A percentile compares a stretch with the other conserved stretches of the same genome.
Conservation (phyloP, 805 yeast species). For the Yamadazyma kitorensis region DNA sequence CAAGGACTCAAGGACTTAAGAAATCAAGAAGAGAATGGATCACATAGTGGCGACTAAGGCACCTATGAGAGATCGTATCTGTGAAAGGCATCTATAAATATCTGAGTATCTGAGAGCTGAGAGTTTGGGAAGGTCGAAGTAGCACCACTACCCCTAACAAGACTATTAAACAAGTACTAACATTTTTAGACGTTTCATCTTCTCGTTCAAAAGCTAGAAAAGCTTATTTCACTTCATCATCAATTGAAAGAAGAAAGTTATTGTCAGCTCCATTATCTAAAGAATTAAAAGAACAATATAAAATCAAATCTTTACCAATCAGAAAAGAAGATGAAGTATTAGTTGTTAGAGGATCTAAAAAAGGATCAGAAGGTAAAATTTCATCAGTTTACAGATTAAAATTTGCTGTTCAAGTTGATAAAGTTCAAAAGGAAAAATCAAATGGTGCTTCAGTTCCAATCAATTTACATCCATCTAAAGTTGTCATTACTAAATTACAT, state of each 20-base stretch:
- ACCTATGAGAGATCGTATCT: no score
- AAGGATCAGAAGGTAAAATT: conserved; percentile 99
- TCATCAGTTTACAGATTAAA: conserved; percentile 98
- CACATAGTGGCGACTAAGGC: no score
- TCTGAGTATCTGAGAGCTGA: no score
- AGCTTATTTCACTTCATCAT: conserved; percentile 98
- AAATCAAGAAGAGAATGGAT: no score
- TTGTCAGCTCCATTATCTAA: conserved; percentile 98
- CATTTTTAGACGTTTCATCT: conserved; percentile 85
- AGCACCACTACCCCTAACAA: no score
- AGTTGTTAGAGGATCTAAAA: conserved; percentile 98
- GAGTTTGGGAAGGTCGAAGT: no score
- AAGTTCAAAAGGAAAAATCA: conserved; percentile 95
- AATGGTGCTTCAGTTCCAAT: conserved; percentile 97
- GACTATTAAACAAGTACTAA: conserved; percentile 6
- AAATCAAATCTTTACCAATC: conserved; percentile 92
- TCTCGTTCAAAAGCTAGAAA: conserved; percentile 99
- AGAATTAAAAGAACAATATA: conserved; percentile 97
- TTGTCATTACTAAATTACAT: conserved; percentile 97
- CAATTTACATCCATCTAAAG: conserved; percentile 98
- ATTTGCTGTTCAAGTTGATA: conserved; percentile 94
- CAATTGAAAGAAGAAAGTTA: conserved; percentile 89
- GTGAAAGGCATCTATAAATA: no score
- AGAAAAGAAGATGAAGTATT: conserved; percentile 96
- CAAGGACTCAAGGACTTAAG: no score